Conservation (phyloP, 2,329 filamentous ascomycete genomes). For the Purpureocillium lavendulum region DNA sequence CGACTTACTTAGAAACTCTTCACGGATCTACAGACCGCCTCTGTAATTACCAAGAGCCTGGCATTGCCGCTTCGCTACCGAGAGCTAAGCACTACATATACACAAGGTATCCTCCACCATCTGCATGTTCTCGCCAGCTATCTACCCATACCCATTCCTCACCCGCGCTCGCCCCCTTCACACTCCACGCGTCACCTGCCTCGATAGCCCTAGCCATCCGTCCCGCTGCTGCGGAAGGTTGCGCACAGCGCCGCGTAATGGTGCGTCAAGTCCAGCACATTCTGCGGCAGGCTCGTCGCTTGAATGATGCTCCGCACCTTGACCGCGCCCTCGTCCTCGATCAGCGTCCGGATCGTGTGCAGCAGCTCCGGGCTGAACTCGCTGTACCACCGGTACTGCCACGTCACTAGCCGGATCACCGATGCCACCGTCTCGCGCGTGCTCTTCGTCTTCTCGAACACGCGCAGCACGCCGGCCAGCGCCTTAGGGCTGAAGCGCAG, state of each 20-base stretch:
- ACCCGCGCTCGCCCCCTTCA: too few relatives aligned
- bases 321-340: constrained; percentile 94
- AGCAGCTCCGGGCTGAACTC: constrained; percentile 94
- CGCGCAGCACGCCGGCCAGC: constrained; percentile 72
- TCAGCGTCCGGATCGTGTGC: constrained; percentile 79
- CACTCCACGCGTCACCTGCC: too few relatives aligned
- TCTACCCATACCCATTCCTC: too few relatives aligned
- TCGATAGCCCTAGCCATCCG: constrained; percentile 56
- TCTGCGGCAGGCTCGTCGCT: constrained; percentile 86
- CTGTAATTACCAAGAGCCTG: too few relatives aligned
- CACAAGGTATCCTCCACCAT: too few relatives aligned
- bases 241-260: constrained; percentile 93
- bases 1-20: too few relatives aligned
- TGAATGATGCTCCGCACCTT: constrained; percentile 97
- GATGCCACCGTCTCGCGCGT: constrained; percentile 74
- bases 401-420: constrained; percentile 87
- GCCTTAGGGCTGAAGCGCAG: constrained; percentile 92
- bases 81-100: too few relatives aligned
- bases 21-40: too few relatives aligned
- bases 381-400: constrained; percentile 99
- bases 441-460: constrained; percentile 70
- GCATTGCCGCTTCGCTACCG: too few relatives aligned
- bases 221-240: constrained; percentile 89
- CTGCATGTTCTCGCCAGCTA: too few relatives aligned
- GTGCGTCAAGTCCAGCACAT: constrained; percentile 88